Percentiles rank a stretch among this genome's conserved stretches.
Conservation (phyloP, 2,329 filamentous ascomycete genomes). For the Elsinoe batatas region DNA sequence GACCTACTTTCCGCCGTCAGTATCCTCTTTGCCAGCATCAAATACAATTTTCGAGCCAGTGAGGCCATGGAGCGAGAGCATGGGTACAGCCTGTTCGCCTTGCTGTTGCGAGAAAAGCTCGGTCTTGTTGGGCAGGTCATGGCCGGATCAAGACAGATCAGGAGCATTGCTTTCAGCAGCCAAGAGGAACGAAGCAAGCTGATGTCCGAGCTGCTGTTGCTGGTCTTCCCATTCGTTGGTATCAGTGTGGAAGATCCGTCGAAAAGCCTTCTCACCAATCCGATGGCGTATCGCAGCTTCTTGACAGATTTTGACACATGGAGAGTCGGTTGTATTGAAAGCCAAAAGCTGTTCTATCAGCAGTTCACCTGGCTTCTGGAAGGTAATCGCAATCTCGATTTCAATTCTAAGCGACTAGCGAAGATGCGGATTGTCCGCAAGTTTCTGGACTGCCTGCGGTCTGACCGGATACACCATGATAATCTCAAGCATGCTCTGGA, state of each 20-base stretch:
- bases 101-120: slow-evolving; percentile 75
- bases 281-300: slow-evolving; percentile 82
- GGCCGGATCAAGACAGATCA: background rate
- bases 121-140: slow-evolving; percentile 37
- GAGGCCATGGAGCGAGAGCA: slow-evolving; percentile 97
- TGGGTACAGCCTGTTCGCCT: slow-evolving; percentile 79
- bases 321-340: slow-evolving; percentile 65
- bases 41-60: slow-evolving; percentile 91
- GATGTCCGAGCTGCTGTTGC: slow-evolving; percentile 54
- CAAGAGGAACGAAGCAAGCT: slow-evolving; percentile 42
- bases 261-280: slow-evolving; percentile 90
- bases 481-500: slow-evolving; percentile 66
- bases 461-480: slow-evolving; percentile 62
- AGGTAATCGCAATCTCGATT: slow-evolving; percentile 84
- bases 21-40: slow-evolving; percentile 75
- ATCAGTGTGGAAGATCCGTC: slow-evolving; percentile 72
- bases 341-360: slow-evolving; percentile 82
- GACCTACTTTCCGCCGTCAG: slow-evolving; percentile 68
- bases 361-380: slow-evolving; percentile 83
- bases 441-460: slow-evolving; percentile 81
- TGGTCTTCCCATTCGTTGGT: slow-evolving; percentile 78
- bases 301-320: slow-evolving; percentile 90
- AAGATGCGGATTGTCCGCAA: slow-evolving; percentile 94
- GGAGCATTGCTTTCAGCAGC: slow-evolving; percentile 14
- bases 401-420: slow-evolving; percentile 77